These are phyloP conservation scores for Aotearoamyces nothofagi DNA, from an alignment of 2,329 filamentous ascomycete species.

Conservation along the genomic window DNA sequence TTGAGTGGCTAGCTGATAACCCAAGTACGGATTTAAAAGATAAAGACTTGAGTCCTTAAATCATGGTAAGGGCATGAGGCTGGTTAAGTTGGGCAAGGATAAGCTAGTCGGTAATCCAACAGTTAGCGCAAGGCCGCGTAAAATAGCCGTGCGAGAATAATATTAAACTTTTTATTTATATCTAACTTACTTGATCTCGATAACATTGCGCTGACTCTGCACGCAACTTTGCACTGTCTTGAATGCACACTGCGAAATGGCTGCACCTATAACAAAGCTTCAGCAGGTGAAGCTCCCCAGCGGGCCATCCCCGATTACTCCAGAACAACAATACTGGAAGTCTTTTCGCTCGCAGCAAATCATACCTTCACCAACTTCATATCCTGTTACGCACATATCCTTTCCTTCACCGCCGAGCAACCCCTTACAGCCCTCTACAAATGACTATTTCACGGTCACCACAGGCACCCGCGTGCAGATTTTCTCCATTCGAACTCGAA, in stretches of 20 bases:
- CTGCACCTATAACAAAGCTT: conserved; percentile 16
- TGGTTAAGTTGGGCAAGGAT: no score
- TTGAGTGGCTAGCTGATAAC: no score
- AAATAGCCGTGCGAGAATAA: no score
- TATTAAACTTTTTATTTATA: no score
- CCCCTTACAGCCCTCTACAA: conserved; percentile 28
- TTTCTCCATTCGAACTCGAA: conserved; percentile 82
- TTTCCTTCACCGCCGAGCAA: conserved; percentile 35
- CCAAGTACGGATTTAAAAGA: no score
- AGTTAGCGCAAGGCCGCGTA: no score
- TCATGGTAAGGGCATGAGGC: no score
- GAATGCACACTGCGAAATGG: conserved; percentile 12
- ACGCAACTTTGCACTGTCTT: no score
- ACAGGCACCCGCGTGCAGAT: conserved; percentile 86
- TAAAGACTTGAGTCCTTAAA: no score
- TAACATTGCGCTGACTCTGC: no score
- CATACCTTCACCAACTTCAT: conserved; percentile 79
- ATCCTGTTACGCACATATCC: conserved; percentile 81
- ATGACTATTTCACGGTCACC: conserved; percentile 81
- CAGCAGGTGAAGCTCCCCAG: conserved; percentile 64
- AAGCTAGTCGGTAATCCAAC: no score
- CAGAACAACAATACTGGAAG: conserved; percentile 93
- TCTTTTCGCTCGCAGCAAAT: conserved; percentile 85
- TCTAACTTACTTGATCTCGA: no score
- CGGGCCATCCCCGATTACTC: conserved; percentile 68